Evolutionary conservation across 495 filamentous ascomycete genomes (phyloP).

Genomic region (Penicillium arizonense): DNA sequence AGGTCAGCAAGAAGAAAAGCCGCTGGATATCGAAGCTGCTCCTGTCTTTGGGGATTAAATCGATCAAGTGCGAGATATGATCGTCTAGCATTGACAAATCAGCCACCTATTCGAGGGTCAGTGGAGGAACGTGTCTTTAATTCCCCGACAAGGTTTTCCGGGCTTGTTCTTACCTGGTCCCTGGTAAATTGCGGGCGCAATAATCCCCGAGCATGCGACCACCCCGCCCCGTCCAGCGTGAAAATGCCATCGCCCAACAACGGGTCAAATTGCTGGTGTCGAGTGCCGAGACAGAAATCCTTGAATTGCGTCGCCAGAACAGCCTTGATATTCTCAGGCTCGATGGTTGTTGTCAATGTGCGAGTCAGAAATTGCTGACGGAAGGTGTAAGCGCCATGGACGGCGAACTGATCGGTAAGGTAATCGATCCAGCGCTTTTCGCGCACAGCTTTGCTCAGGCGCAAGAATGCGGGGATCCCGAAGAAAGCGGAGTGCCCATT

Average conservation of each 20-base stretch:
- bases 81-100: conserved; percentile 52
- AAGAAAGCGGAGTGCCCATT: conserved; percentile 20
- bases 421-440: conserved; percentile 36
- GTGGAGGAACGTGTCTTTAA: not conserved
- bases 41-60: conserved; percentile 41
- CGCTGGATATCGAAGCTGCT: conserved; percentile 59
- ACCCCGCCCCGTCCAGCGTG: conserved; percentile 64
- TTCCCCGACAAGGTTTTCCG: not conserved
- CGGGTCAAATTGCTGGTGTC: conserved; percentile 44
- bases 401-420: conserved; percentile 25
- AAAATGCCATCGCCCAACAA: conserved; percentile 66
- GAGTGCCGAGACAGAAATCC: conserved; percentile 54
- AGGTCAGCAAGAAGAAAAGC: conserved; percentile 59
- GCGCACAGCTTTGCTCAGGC: conserved; percentile 26
- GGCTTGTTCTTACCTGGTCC: conserved; percentile 36
- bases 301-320: conserved; percentile 79
- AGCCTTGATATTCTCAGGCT: conserved; percentile 86
- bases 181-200: conserved; percentile 53
- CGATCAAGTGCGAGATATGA: conserved; percentile 56
- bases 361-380: conserved; percentile 23
- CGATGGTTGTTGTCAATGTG: conserved; percentile 53
- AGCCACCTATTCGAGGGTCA: conserved; percentile 34
- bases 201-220: conserved; percentile 57
- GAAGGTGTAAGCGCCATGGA: conserved; percentile 37
- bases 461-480: conserved; percentile 33